Evolutionary conservation across 176 grass and related monocot species (phyloP), one percentile per base, ranked within the genome.

Genomic region (Zoysia japonica): DNA sequence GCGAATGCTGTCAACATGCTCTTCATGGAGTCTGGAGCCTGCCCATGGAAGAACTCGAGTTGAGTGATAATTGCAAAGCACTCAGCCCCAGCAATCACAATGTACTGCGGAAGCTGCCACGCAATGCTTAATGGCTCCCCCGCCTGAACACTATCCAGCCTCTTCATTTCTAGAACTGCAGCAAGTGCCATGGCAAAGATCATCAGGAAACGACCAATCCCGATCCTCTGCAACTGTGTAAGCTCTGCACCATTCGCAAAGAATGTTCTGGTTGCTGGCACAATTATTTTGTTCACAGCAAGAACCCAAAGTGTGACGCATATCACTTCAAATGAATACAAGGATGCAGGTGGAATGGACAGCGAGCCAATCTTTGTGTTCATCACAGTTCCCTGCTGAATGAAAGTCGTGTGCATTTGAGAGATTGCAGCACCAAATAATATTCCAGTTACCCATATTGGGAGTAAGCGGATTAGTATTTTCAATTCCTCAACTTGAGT

Each of bases 401-500:
- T 97, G 68, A 93, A 97, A 57, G 93, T 97, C 42, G 86, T 97
- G 64, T 86, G 85, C 90, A 93, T 89, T 79, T 93, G 93, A 59
- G 90, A 93, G 15, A 86, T 82, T 46, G 83, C 80, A 17, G 83
- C 74, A 15, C 68, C 81, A 75, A 90, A 88, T 75, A 93, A 28
- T 68, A 97, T 72, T 53, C 88, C 82, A 56, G 90, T 97, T 40
- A 71, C 83, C 90, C 90, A 97, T 82, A 97, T 87, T 57, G 93
- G 93, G 71, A 91, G 74, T 76, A 97, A 62, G n/a, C 93, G 77
- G 15, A 93, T 77, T 36, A 97, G 66, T 78, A 93, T 88, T 85
- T 97, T 97, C 79, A 93, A 67, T 80, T 97, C 93, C 83, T 97
- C 91, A 1, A 93, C 87, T 88, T 93, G 84, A 65, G 87, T 89